Base-by-base conservation (phyloP, 169 alveolate species). In the Plasmodium inui region DNA sequence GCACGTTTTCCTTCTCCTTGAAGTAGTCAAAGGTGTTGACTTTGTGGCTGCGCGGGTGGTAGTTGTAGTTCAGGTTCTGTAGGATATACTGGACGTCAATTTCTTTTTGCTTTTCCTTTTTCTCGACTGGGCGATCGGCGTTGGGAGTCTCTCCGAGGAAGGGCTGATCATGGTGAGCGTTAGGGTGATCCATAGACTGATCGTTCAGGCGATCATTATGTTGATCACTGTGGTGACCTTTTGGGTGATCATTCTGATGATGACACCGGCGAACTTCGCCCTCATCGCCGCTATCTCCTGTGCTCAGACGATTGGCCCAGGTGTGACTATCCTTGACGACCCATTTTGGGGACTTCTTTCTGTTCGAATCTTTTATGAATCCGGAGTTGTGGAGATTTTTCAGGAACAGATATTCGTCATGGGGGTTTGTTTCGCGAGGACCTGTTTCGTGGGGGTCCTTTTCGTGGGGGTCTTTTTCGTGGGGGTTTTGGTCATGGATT, bases 21-120 rank as follows among this genome's bases (percentile, higher is more conserved):
- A 89, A 89, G 50, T 89, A 89, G n/a, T 89, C 94, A 39, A 89
- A 73, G 19, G 94, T 89, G 41, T 89, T 89, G 37, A 61, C 26
- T 79, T 89, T 89, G 26, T 89, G 88, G 71, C 34, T 89, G 46
- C 82, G 80, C 2, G 89, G 94, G 32, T 89, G 94, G 50, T 89
- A 89, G 71, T 89, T 79, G 53, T 89, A 79, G 57, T 79, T 89
- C 32, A 89, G 44, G 53, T 89, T 89, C 32, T 89, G 81, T 2
- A 89, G 74, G 53, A 79, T 89, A 50, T 89, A 89, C 32, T 89
- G 83, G 14, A 89, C 12, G 34, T 89, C 79, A 57, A 79, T 78
- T 34, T 89, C 82, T n/a, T 73, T 73, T 12, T n/a, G 19, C 26
- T 50, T 85, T 84, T 84, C 84, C 57, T 84, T 84, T 26, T 74